Percentiles rank a stretch among this genome's conserved stretches.
These are phyloP conservation scores for Mentha longifolia DNA, from an alignment of 257 asterid species.

Conservation along the genomic window DNA sequence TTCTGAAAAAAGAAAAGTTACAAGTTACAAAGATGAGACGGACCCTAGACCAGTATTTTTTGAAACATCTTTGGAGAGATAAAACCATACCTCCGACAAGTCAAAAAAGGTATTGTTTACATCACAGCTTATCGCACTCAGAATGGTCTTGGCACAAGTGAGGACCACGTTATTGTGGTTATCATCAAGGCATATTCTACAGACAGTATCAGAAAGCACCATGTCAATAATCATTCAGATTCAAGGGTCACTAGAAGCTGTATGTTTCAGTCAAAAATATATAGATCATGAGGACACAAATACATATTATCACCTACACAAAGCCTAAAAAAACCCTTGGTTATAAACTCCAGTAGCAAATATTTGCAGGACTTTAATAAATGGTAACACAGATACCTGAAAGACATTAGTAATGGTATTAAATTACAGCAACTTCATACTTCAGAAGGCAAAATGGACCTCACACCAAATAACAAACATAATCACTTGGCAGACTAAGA, in stretches of 20 bases:
- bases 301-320: constrained; percentile 16
- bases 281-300: constrained; percentile 22
- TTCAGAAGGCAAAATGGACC: constrained; percentile 4
- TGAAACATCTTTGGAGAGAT: constrained; percentile 23
- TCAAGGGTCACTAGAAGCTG: constrained; percentile 11
- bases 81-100: constrained; percentile 65
- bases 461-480: constrained; percentile 1
- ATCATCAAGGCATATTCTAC: constrained; percentile 87
- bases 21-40: constrained; percentile 29
- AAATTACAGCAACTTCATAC: not conserved
- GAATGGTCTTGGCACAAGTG: constrained; percentile 87
- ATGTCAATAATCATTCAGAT: constrained; percentile 14
- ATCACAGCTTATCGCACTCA: constrained; percentile 64
- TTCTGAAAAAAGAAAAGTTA: constrained; percentile 56
- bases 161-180: constrained; percentile 80
- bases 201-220: constrained; percentile 33
- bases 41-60: constrained; percentile 22
- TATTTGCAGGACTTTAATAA: not conserved
- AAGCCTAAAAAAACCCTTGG: not conserved
- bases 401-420: not conserved
- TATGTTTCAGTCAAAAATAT: constrained; percentile 16
- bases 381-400: constrained; percentile 15
- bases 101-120: constrained; percentile 66
- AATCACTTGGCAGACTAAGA: constrained; percentile 12
- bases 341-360: constrained; percentile 19